Evolutionary conservation across 352 stramenopile species (phyloP).

Genomic region (Phytophthora cryptogea): DNA sequence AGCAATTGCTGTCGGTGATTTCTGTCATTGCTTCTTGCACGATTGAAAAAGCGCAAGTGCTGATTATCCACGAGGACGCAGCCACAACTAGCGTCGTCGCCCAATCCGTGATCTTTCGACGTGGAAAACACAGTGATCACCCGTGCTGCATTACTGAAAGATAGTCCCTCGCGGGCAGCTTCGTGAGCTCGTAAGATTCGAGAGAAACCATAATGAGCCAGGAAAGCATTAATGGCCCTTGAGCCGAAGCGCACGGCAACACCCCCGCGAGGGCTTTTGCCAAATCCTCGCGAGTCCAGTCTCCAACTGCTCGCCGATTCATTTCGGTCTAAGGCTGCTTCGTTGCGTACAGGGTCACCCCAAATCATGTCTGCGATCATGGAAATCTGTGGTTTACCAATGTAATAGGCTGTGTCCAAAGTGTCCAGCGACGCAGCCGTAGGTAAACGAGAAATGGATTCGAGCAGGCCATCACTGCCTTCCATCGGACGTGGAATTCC

Average conservation of each 20-base stretch:
- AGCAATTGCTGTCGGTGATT: slow-evolving; percentile 29
- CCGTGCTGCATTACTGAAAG: slow-evolving; percentile 52
- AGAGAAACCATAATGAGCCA: slow-evolving; percentile 55
- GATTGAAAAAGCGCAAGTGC: slow-evolving; percentile 61
- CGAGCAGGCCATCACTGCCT: slow-evolving; percentile 47
- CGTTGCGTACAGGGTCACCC: slow-evolving; percentile 44
- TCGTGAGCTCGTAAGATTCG: slow-evolving; percentile 81
- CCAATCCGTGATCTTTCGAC: slow-evolving; percentile 72
- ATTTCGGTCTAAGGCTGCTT: slow-evolving; percentile 14
- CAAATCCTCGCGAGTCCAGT: slow-evolving; percentile 65
- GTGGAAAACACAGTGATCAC: slow-evolving; percentile 79
- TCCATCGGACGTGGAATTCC: slow-evolving; percentile 94
- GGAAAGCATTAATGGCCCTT: slow-evolving; percentile 63
- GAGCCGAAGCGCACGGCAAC: slow-evolving; percentile 80
- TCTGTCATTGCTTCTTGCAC: slow-evolving; percentile 24
- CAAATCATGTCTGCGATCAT: slow-evolving; percentile 77
- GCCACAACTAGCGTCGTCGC: slow-evolving; percentile 59
- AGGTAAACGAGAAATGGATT: slow-evolving; percentile 57
- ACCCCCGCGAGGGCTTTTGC: slow-evolving; percentile 52
- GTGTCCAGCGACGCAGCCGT: slow-evolving; percentile 42
- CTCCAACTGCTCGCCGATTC: slow-evolving; percentile 21
- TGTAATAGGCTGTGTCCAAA: slow-evolving; percentile 46
- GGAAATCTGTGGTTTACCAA: slow-evolving; percentile 34
- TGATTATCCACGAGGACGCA: slow-evolving; percentile 75
- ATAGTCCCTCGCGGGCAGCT: slow-evolving; percentile 84